Percentiles rank a stretch among this genome's conserved stretches.
Conservation (phyloP, 2,329 filamentous ascomycete genomes). For the Xylariaceae sp. region DNA sequence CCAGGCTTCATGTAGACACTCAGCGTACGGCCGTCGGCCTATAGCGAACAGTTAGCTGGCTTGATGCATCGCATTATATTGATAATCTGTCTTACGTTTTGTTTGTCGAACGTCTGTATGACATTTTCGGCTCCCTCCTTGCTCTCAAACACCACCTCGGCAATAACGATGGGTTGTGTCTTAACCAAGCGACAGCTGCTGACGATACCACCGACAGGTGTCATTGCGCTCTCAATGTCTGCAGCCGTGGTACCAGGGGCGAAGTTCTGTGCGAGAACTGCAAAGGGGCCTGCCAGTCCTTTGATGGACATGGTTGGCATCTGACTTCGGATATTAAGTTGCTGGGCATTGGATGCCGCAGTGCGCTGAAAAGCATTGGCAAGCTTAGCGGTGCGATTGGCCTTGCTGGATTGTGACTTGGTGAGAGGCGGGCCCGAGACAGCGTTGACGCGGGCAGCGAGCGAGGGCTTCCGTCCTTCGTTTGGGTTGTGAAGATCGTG, state of each 20-base stretch:
- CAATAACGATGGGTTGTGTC: constrained; percentile 67
- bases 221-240: constrained; percentile 79
- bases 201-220: constrained; percentile 67
- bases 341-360: constrained; percentile 33
- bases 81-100: constrained; percentile 55
- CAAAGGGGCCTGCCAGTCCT: constrained; percentile 68
- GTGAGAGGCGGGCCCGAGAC: constrained; percentile 32
- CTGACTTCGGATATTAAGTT: constrained; percentile 34
- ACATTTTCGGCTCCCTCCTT: constrained; percentile 70
- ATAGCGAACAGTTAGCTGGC: constrained; percentile 1
- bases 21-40: constrained; percentile 72
- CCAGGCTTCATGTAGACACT: constrained; percentile 67
- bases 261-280: constrained; percentile 76
- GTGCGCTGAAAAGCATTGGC: constrained; percentile 42
- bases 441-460: constrained; percentile 45
- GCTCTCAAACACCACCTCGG: constrained; percentile 71
- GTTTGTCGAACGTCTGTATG: constrained; percentile 72
- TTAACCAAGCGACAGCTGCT: constrained; percentile 64
- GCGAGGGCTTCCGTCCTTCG: constrained; percentile 39
- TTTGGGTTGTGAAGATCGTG: constrained; percentile 60
- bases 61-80: neutral
- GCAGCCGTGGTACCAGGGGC: constrained; percentile 76
- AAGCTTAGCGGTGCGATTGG: constrained; percentile 36
- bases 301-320: constrained; percentile 58
- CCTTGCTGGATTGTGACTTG: constrained; percentile 16